A percentile compares a stretch with the other conserved stretches of the same genome.
phyloP scores from a whole-genome alignment of 805 yeast species.

The Metschnikowia gruessii region DNA sequence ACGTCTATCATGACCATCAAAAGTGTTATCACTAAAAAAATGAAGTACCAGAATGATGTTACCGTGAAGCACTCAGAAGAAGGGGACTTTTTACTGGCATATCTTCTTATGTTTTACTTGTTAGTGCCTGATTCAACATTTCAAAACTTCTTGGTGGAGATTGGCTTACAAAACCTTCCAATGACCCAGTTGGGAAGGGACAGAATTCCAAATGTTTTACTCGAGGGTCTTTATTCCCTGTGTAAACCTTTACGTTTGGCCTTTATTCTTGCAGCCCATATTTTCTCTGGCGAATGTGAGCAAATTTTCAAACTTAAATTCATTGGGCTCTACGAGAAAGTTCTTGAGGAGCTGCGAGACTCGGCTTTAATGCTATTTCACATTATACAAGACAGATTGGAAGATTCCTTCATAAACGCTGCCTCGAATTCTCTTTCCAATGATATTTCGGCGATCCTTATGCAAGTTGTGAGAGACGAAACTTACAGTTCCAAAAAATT shows the following conservation, averaged over 20 bases:
- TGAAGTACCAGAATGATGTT: not conserved
- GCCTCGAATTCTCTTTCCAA: slow-evolving; percentile 27
- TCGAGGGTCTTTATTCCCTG: slow-evolving; percentile 26
- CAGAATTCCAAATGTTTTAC: slow-evolving; percentile 28
- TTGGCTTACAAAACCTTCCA: slow-evolving; percentile 19
- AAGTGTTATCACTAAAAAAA: not conserved
- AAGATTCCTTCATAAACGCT: slow-evolving; percentile 27
- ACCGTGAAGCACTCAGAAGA: not conserved
- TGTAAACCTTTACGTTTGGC: slow-evolving; percentile 23
- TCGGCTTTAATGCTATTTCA: slow-evolving; percentile 31
- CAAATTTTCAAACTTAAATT: slow-evolving; percentile 32
- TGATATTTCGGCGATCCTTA: slow-evolving; percentile 28
- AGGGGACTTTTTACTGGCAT: slow-evolving; percentile 11
- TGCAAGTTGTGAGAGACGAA: slow-evolving; percentile 15
- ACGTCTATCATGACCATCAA: slow-evolving; percentile 34
- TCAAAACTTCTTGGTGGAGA: slow-evolving; percentile 22
- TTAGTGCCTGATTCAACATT: slow-evolving; percentile 27
- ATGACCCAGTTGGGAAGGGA: slow-evolving; percentile 12
- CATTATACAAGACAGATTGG: slow-evolving; percentile 28
- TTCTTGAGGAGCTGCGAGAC: slow-evolving; percentile 23
- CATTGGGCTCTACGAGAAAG: slow-evolving; percentile 26
- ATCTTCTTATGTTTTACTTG: slow-evolving; percentile 35
- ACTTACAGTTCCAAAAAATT: slow-evolving; percentile 14
- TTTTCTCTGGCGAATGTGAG: slow-evolving; percentile 27
- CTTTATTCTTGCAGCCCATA: slow-evolving; percentile 30